Base-by-base conservation (phyloP, 805 yeast genomes). In the Cyberlindnera meyerae region DNA sequence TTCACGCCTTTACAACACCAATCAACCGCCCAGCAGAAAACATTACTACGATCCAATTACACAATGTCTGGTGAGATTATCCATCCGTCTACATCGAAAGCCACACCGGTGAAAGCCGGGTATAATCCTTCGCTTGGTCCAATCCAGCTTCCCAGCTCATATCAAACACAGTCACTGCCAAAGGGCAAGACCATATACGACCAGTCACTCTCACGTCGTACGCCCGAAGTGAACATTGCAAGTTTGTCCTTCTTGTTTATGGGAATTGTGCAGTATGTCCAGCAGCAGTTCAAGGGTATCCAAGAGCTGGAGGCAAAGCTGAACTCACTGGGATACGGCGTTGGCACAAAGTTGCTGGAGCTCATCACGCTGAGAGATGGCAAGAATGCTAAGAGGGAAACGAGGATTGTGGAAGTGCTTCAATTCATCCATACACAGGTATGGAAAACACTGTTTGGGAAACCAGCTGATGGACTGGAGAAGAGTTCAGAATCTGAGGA, bases 361-460 rank as follows among this genome's bases (percentile, higher is more conserved):
- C 64, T 87, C 43, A 66, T 76, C 7, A 77, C 82, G 24, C 52
- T 82, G 29, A 65, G 95, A 40, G 87, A 79, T 37, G 85, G 88
- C 24, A 68, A 68, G 48, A 63, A 71, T 18, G 77, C 82, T 15
- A 80, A 78, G 50, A 71, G 94, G 43, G 89, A 82, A 45, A 66
- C 71, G 8, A 71, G 72, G 33, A 69, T 81, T 13, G 70, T 89
- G 25, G 86, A 83, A 29, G 71, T 80, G 9, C 59, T 82, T 36
- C 87, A 81, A 53, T 83, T 81, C 51, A 75, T 87, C 6, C 83
- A 82, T 47, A 72, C 83, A 0, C 68, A 73, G 3, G 69, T 87
- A 13, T 87, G 95, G 95, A 71, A 67, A 41, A 63, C 78, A 4
- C 57, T 85, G 11, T 87, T 87, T 61, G 90, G 88, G 7, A 73